Evolutionary conservation across 495 filamentous ascomycete species (phyloP), one percentile per base, ranked within the genome.

Genomic region (Penicillium arizonense): DNA sequence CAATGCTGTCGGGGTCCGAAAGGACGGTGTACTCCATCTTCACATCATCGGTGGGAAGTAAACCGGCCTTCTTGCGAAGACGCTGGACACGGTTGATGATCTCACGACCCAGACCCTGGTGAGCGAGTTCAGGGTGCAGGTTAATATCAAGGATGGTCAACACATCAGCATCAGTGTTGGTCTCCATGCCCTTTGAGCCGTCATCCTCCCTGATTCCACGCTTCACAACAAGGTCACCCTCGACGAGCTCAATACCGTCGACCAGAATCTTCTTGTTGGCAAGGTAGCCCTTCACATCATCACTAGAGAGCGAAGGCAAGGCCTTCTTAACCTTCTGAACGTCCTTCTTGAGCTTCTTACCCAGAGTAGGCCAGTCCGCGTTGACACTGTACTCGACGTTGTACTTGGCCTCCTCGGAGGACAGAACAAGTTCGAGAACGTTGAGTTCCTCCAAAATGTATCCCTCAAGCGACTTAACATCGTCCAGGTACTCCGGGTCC

Each of bases 271-370:
- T 82, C 63, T 86, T 85, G 9, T 80, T 76, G 20, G 80, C 62
- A 33, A 91, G 75, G 60, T 89, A 97, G 42, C 75, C 60, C 59
- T 87, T 85, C 21, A 95, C 90, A 55, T 96, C 78, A 12, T 89
- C 81, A 52, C 86, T 91, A 18, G 82, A 88, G 41, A 98, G 74
- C 40, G 71, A 75, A 16, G 93, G 92, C 37, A 98, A 75, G 14
- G 89, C 91, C 67, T 94, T 95, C 76, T 91, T 92, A 47, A 97
- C 91, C 68, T 84, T 90, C 57, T 84, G 83, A 44, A 86, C 88
- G 60, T 93, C 94, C 74, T 95, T 97, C 80, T 90, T 95, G 47
- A 97, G 78, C 74, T 97, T 97, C 82, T 96, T 96, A 52, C 94
- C 94, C 33, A 98, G 80, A 0, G 87, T 89, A 2, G 93, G 87